Percentiles rank a stretch among this genome's conserved stretches.
Conservation (phyloP, 257 asterid species). For the Ilex asprella region DNA sequence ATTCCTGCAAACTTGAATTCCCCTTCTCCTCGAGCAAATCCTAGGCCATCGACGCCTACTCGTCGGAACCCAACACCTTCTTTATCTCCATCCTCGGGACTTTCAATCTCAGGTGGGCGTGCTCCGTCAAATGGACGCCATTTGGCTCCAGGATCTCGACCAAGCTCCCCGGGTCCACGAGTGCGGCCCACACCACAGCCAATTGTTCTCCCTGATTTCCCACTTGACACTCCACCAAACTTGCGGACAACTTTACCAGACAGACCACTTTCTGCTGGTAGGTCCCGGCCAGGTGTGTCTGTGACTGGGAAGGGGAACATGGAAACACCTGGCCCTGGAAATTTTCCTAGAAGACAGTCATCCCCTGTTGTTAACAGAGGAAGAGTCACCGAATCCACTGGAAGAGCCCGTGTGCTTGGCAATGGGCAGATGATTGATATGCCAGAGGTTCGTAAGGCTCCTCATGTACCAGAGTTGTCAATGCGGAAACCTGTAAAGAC, state of each 20-base stretch:
- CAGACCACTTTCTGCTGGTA: slow-evolving; percentile 89
- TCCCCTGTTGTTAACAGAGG: slow-evolving; percentile 81
- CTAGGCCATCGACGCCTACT: slow-evolving; percentile 96
- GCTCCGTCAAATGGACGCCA: slow-evolving; percentile 50
- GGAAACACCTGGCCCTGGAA: slow-evolving; percentile 38
- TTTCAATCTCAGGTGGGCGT: slow-evolving; percentile 56
- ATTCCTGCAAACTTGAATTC: slow-evolving; percentile 47
- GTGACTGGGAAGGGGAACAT: slow-evolving; percentile 44
- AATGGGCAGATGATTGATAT: slow-evolving; percentile 47
- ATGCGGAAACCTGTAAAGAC: slow-evolving; percentile 62
- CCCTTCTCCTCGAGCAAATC: slow-evolving; percentile 48
- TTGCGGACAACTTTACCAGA: slow-evolving; percentile 88
- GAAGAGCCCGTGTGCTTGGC: slow-evolving; percentile 54
- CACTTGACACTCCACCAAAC: slow-evolving; percentile 92
- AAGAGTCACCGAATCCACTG: slow-evolving; percentile 60
- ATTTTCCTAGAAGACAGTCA: slow-evolving; percentile 54
- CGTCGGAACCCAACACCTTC: slow-evolving; percentile 66
- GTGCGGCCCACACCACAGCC: slow-evolving; percentile 66
- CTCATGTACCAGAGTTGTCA: slow-evolving; percentile 42
- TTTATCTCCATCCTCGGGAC: slow-evolving; percentile 44
- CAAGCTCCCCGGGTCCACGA: slow-evolving; percentile 90
- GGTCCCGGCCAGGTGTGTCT: slow-evolving; percentile 77
- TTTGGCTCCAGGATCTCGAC: slow-evolving; percentile 67
- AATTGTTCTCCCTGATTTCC: slow-evolving; percentile 70
- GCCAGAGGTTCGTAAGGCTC: slow-evolving; percentile 44